These are phyloP conservation scores for Gossypium bickii DNA, from an alignment of 345 rosid genomes.

Conservation along the genomic window DNA sequence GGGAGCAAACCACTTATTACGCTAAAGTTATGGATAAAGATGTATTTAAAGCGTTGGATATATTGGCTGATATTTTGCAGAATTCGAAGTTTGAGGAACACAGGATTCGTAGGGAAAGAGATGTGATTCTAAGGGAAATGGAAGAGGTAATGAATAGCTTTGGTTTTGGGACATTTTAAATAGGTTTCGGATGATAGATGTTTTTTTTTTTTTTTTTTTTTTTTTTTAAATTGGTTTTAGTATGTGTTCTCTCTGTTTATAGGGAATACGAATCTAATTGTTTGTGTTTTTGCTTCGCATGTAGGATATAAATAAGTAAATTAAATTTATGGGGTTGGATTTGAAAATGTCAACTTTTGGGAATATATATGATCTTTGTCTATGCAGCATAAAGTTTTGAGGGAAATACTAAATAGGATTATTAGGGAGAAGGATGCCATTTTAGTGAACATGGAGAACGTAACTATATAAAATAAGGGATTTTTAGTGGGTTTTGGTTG, in stretches of 20 bases:
- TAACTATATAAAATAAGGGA: slow-evolving; percentile 13
- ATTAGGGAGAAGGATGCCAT: slow-evolving; percentile 56
- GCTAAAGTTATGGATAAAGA: slow-evolving; percentile 86
- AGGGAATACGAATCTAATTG: neutral
- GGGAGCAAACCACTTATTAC: slow-evolving; percentile 97
- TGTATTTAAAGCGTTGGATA: slow-evolving; percentile 64
- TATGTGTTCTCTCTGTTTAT: neutral
- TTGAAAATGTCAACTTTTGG: neutral
- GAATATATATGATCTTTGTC: neutral
- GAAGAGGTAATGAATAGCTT: slow-evolving; percentile 48
- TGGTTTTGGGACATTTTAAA: neutral
- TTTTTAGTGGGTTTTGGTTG: neutral
- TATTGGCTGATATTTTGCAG: slow-evolving; percentile 94
- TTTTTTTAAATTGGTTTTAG: neutral
- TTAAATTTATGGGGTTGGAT: neutral
- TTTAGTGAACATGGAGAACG: slow-evolving; percentile 65
- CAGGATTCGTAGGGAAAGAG: slow-evolving; percentile 67
- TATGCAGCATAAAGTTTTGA: slow-evolving; percentile 31
- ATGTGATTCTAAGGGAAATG: slow-evolving; percentile 77
- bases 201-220: neutral
- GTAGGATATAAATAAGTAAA: neutral
- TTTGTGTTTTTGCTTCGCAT: neutral
- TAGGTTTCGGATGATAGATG: neutral
- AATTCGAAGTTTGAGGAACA: slow-evolving; percentile 67
- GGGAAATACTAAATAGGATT: slow-evolving; percentile 35